Conservation (phyloP, 2,329 filamentous ascomycete species). For the Grosmannia penicillata region DNA sequence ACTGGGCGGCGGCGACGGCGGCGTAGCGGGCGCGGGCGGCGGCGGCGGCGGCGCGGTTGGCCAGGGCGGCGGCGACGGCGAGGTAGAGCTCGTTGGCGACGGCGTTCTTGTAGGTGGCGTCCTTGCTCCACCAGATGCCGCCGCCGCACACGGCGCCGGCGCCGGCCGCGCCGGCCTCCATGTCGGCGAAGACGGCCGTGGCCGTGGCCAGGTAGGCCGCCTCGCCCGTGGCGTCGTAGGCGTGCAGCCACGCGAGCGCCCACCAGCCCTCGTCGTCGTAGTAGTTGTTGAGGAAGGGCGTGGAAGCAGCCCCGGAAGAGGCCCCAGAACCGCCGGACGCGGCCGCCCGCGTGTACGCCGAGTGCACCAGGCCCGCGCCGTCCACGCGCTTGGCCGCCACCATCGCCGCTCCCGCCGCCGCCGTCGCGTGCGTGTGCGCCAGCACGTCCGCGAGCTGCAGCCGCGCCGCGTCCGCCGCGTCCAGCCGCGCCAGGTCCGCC, state of each 20-base stretch:
- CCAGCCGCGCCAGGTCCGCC: slow-evolving; percentile 33
- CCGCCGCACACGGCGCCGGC: slow-evolving; percentile 30
- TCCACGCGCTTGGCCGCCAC: slow-evolving; percentile 23
- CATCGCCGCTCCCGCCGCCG: slow-evolving; percentile 25
- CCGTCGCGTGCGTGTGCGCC: slow-evolving; percentile 28
- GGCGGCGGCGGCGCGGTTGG: slow-evolving; percentile 24
- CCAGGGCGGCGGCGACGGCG: slow-evolving; percentile 34
- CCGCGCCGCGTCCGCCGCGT: slow-evolving; percentile 18
- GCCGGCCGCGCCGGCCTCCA: slow-evolving; percentile 27
- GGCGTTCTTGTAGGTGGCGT: slow-evolving; percentile 33
- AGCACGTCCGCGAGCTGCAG: slow-evolving; percentile 25
- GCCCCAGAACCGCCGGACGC: not conserved
- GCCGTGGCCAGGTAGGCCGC: slow-evolving; percentile 34
- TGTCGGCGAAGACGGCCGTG: slow-evolving; percentile 37
- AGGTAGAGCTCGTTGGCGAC: slow-evolving; percentile 43
- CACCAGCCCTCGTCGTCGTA: slow-evolving; percentile 52
- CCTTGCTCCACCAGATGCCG: slow-evolving; percentile 44
- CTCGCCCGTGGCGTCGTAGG: slow-evolving; percentile 34
- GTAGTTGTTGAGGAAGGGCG: slow-evolving; percentile 39
- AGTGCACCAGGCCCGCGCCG: slow-evolving; percentile 20
- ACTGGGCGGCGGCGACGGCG: slow-evolving; percentile 29
- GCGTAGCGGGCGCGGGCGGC: slow-evolving; percentile 24
- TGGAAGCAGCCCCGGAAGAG: too few relatives aligned
- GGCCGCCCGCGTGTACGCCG: slow-evolving; percentile 19
- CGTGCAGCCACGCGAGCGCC: slow-evolving; percentile 41